phyloP scores from a whole-genome alignment of 2,329 filamentous ascomycete genomes.

The Karstenula rhodostoma region DNA sequence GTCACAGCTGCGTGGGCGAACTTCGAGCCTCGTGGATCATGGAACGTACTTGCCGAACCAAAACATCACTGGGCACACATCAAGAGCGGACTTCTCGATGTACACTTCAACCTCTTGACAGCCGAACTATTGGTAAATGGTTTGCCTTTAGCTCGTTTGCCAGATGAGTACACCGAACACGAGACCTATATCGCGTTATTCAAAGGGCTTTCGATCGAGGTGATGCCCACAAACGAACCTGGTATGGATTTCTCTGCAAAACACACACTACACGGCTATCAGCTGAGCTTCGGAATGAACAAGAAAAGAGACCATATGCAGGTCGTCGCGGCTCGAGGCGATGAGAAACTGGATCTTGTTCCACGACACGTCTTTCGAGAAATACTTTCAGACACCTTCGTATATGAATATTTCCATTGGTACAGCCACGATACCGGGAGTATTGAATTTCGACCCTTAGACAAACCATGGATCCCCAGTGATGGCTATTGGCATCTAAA shows the following conservation, averaged over 20 bases:
- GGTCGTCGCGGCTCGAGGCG: constrained; percentile 25
- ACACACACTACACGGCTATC: constrained; percentile 20
- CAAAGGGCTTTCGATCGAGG: constrained; percentile 50
- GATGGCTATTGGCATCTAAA: constrained; percentile 27
- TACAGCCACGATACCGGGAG: constrained; percentile 20
- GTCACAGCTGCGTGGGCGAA: constrained; percentile 15
- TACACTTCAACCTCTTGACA: constrained; percentile 61
- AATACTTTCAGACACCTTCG: constrained; percentile 44
- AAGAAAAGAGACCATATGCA: constrained; percentile 26
- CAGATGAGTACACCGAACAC: constrained; percentile 54
- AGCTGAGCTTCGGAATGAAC: constrained; percentile 50
- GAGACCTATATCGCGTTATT: constrained; percentile 56
- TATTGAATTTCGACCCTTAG: constrained; percentile 18
- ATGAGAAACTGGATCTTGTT: constrained; percentile 40
- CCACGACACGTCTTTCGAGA: constrained; percentile 38
- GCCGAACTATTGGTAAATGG: constrained; percentile 64
- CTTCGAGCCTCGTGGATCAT: constrained; percentile 10
- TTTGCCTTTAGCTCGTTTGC: constrained; percentile 57
- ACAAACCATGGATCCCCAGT: constrained; percentile 19
- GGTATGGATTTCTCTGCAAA: constrained; percentile 56
- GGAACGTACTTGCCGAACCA: constrained; percentile 4
- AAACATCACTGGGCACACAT: constrained; percentile 14
- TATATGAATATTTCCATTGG: constrained; percentile 37
- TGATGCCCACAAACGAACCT: constrained; percentile 49
- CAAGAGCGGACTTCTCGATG: constrained; percentile 15